Conservation (phyloP, 2,329 filamentous ascomycete genomes). For the Venturia asperata region DNA sequence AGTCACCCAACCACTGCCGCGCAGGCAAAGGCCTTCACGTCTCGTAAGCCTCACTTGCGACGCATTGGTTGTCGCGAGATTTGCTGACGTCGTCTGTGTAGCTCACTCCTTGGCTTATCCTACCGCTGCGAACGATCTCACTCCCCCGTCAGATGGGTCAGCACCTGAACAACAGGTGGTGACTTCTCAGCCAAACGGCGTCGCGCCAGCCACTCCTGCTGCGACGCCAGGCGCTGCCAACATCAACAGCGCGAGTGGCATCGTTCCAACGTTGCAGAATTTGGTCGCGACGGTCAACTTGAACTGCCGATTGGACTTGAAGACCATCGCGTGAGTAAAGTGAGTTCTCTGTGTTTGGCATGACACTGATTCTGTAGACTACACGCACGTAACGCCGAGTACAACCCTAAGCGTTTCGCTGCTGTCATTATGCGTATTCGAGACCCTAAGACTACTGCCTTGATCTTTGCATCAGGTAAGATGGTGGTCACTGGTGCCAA, state of each 20-base stretch:
- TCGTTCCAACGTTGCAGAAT: slow-evolving; percentile 94
- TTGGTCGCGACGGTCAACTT: slow-evolving; percentile 98
- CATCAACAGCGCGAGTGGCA: slow-evolving; percentile 64
- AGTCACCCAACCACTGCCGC: slow-evolving; percentile 86
- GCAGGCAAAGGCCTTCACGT: slow-evolving; percentile 73
- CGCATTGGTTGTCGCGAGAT: slow-evolving; percentile 6
- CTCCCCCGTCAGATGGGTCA: slow-evolving; percentile 69
- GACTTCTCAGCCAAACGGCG: slow-evolving; percentile 57
- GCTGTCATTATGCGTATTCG: slow-evolving; percentile 99
- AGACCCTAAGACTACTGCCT: slow-evolving; percentile 93
- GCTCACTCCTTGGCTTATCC: slow-evolving; percentile 90
- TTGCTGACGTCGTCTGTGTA: slow-evolving; percentile 56
- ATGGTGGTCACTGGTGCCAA: slow-evolving; percentile 99
- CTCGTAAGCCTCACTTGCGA: slow-evolving; percentile 18
- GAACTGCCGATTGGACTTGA: slow-evolving; percentile 92
- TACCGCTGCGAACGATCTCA: slow-evolving; percentile 64
- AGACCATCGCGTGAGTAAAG: slow-evolving; percentile 69
- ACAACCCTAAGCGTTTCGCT: slow-evolving; percentile 97
- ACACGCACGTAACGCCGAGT: slow-evolving; percentile 96
- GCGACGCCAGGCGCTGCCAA: slow-evolving; percentile 79
- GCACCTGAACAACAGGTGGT: slow-evolving; percentile 42
- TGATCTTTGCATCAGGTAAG: slow-evolving; percentile 98
- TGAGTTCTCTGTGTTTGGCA: background rate
- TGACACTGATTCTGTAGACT: slow-evolving; percentile 36
- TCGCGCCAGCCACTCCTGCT: slow-evolving; percentile 83